Evolutionary conservation across 129 eudicot species (phyloP).

Genomic region (Solidago caesia): DNA sequence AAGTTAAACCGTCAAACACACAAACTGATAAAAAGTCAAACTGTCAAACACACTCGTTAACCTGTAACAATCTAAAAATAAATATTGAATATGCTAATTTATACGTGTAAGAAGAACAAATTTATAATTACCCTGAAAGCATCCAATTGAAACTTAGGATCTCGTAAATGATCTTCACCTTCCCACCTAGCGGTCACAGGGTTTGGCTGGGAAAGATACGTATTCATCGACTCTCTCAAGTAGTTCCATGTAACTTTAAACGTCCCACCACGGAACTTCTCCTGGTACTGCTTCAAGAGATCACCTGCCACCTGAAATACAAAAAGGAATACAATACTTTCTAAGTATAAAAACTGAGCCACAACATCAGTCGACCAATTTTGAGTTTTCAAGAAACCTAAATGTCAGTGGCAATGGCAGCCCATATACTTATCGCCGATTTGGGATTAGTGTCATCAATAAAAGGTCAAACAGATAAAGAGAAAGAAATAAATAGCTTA

Average conservation of each 20-base stretch:
- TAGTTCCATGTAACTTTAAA: slow-evolving; percentile 89
- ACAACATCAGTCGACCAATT: neutral
- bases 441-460: neutral
- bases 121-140: slow-evolving; percentile 73
- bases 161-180: slow-evolving; percentile 82
- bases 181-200: slow-evolving; percentile 96
- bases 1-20: neutral
- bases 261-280: slow-evolving; percentile 87
- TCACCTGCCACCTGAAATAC: slow-evolving; percentile 77
- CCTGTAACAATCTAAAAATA: too few relatives aligned
- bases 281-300: slow-evolving; percentile 86
- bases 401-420: neutral
- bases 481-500: neutral
- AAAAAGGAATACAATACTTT: slow-evolving; percentile 6
- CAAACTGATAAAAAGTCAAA: neutral
- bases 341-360: neutral
- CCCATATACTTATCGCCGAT: neutral
- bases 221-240: slow-evolving; percentile 85
- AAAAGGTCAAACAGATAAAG: neutral
- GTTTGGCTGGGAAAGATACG: slow-evolving; percentile 90
- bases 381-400: neutral
- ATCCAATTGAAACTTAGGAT: slow-evolving; percentile 91
- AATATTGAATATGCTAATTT: neutral
- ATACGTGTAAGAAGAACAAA: neutral
- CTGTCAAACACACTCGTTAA: neutral